Evolutionary conservation across 2,329 filamentous ascomycete genomes (phyloP), one percentile per base, ranked within the genome.

Genomic region (Botrytis pseudocinerea): DNA sequence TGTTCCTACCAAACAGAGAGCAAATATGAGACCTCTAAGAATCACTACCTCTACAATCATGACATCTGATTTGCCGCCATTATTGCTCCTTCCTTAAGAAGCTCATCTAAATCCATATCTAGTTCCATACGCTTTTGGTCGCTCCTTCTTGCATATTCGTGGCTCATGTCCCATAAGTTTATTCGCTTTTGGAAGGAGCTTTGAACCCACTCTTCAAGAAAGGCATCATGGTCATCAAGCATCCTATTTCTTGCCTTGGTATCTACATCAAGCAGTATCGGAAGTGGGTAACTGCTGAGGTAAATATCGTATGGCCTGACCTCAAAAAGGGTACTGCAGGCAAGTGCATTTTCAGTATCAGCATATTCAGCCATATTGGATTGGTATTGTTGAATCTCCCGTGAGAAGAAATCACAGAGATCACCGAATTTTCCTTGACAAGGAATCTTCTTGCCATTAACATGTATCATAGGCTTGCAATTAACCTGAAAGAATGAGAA

Each of bases 341-440:
- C 48, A 42, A 69, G 65, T 42, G 65, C 65, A 69, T 57, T 28
- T 69, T 69, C 65, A 57, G 65, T 69, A 10, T 54, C 16, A n/a
- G 18, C n/a, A 38, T 28, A 57, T 42, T 22, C 38, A 42, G 65
- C 65, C 65, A 69, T 69, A 8, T 54, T 12, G 18, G 48, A 69
- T 44, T 69, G 65, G 25, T 69, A 42, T 20, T 18, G 32, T n/a
- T 69, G 48, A 44, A 69, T 69, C 38, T 69, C 35, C 40, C 42
- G 51, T 38, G 48, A 69, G 65, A 69, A 69, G 38, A 59, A 69
- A n/a, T 57, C 65, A 38, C 65, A 69, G 65, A 69, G 48, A 25
- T 69, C 48, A 20, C 65, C 65, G 12, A 69, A 69, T 22, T 32
- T 42, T 32, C 38, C 65, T 57, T 51, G 25, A n/a, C 65, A 69